Evolutionary conservation across 1,139 yeast genomes (phyloP).

Genomic region (Candida neerlandica): DNA sequence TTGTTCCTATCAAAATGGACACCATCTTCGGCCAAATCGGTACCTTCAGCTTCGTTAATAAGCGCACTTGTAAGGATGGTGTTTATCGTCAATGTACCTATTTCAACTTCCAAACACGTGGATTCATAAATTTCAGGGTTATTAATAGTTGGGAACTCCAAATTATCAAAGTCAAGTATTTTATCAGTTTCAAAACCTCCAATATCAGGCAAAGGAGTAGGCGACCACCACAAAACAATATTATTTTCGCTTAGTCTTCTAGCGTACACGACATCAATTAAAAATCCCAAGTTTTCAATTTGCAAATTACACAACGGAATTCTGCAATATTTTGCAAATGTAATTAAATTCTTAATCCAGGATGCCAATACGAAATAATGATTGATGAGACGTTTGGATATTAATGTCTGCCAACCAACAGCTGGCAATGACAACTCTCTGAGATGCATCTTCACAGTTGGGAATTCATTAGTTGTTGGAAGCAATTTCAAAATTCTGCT

Average conservation of each 20-base stretch:
- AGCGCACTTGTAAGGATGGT: slow-evolving; percentile 83
- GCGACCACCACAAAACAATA: slow-evolving; percentile 93
- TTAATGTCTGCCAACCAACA: slow-evolving; percentile 80
- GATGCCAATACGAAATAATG: slow-evolving; percentile 75
- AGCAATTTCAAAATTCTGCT: slow-evolving; percentile 45
- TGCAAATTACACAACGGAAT: slow-evolving; percentile 86
- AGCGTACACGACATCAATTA: slow-evolving; percentile 87
- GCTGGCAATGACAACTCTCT: slow-evolving; percentile 67
- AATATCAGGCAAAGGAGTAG: slow-evolving; percentile 76
- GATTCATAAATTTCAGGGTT: slow-evolving; percentile 79
- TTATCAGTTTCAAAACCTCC: slow-evolving; percentile 81
- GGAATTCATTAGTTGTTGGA: slow-evolving; percentile 56
- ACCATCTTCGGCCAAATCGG: slow-evolving; percentile 66
- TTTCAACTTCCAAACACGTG: slow-evolving; percentile 76
- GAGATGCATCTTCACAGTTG: slow-evolving; percentile 62
- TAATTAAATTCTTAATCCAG: slow-evolving; percentile 70
- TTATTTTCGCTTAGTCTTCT: slow-evolving; percentile 66
- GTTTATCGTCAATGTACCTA: slow-evolving; percentile 80
- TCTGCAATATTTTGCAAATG: slow-evolving; percentile 70
- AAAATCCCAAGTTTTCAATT: slow-evolving; percentile 71
- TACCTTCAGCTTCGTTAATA: slow-evolving; percentile 88
- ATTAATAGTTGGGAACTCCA: slow-evolving; percentile 74
- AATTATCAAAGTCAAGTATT: slow-evolving; percentile 53
- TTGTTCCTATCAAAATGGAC: slow-evolving; percentile 43
- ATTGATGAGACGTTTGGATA: slow-evolving; percentile 68